Percentiles rank a stretch among this genome's conserved stretches.
Evolutionary conservation across 1,284 basidiomycete genomes (phyloP).

Genomic region (Mycosarcoma maydis): DNA sequence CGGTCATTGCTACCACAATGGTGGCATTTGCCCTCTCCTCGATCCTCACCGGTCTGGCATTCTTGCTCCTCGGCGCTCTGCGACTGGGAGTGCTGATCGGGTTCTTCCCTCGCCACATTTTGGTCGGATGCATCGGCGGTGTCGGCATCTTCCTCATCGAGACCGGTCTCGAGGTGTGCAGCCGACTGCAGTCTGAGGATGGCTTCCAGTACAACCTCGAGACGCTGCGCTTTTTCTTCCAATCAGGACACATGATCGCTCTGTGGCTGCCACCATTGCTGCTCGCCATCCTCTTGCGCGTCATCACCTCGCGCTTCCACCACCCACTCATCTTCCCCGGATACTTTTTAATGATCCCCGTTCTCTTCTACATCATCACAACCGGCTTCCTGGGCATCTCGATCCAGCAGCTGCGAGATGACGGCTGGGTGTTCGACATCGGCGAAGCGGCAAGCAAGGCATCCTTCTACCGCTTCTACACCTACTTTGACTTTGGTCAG

Average conservation of each 20-base stretch:
- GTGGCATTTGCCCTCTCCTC: conserved; percentile 88
- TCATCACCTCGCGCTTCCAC: conserved; percentile 82
- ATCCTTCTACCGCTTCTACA: conserved; percentile 65
- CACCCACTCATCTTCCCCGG: conserved; percentile 92
- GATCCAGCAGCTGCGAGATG: conserved; percentile 73
- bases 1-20: conserved; percentile 88
- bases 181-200: conserved; percentile 80
- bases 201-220: conserved; percentile 77
- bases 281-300: conserved; percentile 80
- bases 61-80: conserved; percentile 73
- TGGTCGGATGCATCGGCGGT: conserved; percentile 86
- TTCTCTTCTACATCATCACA: conserved; percentile 81
- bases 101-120: conserved; percentile 94
- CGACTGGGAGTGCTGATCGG: conserved; percentile 86
- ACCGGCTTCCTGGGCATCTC: conserved; percentile 76
- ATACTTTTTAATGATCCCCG: conserved; percentile 84
- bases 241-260: conserved; percentile 72
- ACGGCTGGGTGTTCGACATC: conserved; percentile 91
- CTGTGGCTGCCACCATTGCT: conserved; percentile 81
- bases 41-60: conserved; percentile 78
- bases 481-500: conserved; percentile 64
- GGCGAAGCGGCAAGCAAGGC: conserved; percentile 66
- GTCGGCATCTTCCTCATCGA: conserved; percentile 84
- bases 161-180: conserved; percentile 77
- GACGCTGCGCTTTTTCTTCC: conserved; percentile 71